Base-by-base conservation (phyloP, 352 stramenopile species). In the Phytopythium boreale region DNA sequence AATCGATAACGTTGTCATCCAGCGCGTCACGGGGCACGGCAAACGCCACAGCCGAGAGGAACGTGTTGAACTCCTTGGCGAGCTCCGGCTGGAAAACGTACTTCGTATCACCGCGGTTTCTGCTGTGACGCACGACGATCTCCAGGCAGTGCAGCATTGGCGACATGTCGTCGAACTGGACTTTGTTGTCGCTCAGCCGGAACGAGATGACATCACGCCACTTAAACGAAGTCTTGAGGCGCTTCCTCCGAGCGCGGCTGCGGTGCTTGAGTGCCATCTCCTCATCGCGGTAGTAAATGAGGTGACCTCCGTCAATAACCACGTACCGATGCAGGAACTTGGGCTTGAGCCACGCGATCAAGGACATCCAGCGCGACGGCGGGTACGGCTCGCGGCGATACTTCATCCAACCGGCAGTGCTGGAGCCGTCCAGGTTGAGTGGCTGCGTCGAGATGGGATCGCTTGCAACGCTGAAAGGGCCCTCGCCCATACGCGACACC, bases 381-480 rank as follows among this genome's bases (percentile, higher is more conserved):
- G 80, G 72, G 15, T 90, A 74, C 19, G 80, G 76, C 55, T 93
- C 79, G 31, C 85, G 79, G 19, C 78, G 82, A 69, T 92, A 91
- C 57, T 93, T 93, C 85, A 96, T 92, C 87, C 87, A 96, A 0
- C 85, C 86, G 47, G 85, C 85, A 4, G 84, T 96, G 41, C 79
- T 93, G 0, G 70, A 77, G 4, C 86, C 85, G 60, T 90, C 79
- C 29, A 93, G 72, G 44, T 94, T 93, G 31, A 96, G 61, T 34
- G 87, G 60, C 56, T 87, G 84, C 15, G 84, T 96, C 24, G 77
- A 65, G 27, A 88, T 86, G 1, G 83, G 83, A 20, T 92, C 83
- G 50, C 82, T 93, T 1, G 85, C 75, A 4, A 75, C 56, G 62
- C 84, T 94, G 39, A 94, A 95, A 6, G 88, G 86, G 5, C 86